Conservation (phyloP, 345 rosid species). For the Pelargonium nanum region DNA sequence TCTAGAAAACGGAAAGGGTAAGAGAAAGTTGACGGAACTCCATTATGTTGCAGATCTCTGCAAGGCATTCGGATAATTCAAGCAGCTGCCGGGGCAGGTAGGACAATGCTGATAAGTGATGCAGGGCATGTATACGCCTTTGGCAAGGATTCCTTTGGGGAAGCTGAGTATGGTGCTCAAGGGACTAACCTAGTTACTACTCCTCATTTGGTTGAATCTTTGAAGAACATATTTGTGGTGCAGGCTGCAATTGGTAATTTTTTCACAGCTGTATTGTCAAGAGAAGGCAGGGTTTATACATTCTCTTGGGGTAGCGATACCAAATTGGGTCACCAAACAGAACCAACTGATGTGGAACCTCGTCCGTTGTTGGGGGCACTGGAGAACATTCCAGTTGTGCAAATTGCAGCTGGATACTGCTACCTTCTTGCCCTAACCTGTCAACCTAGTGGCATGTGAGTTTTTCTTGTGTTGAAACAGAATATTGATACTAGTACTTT, state of each 20-base stretch:
- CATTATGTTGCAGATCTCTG: slow-evolving; percentile 77
- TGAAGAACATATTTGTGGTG: slow-evolving; percentile 72
- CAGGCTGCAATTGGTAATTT: slow-evolving; percentile 87
- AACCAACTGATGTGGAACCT: slow-evolving; percentile 57
- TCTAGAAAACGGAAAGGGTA: slow-evolving; percentile 14
- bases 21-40: slow-evolving; percentile 30
- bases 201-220: slow-evolving; percentile 69
- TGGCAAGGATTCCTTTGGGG: slow-evolving; percentile 78
- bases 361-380: slow-evolving; percentile 81
- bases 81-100: slow-evolving; percentile 75
- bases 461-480: too few relatives aligned
- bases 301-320: slow-evolving; percentile 82
- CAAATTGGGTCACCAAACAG: slow-evolving; percentile 76
- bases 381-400: slow-evolving; percentile 78
- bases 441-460: slow-evolving; percentile 93
- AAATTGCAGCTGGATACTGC: slow-evolving; percentile 90
- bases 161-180: slow-evolving; percentile 48
- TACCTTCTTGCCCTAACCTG: slow-evolving; percentile 90
- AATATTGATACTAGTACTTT: too few relatives aligned
- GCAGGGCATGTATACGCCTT: slow-evolving; percentile 75
- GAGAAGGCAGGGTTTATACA: slow-evolving; percentile 94
- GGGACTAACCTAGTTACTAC: slow-evolving; percentile 53
- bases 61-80: slow-evolving; percentile 84
- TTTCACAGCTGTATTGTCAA: slow-evolving; percentile 82
- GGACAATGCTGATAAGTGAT: slow-evolving; percentile 92